Conservation (phyloP, 169 alveolate species). For the Cystoisospora suis region DNA sequence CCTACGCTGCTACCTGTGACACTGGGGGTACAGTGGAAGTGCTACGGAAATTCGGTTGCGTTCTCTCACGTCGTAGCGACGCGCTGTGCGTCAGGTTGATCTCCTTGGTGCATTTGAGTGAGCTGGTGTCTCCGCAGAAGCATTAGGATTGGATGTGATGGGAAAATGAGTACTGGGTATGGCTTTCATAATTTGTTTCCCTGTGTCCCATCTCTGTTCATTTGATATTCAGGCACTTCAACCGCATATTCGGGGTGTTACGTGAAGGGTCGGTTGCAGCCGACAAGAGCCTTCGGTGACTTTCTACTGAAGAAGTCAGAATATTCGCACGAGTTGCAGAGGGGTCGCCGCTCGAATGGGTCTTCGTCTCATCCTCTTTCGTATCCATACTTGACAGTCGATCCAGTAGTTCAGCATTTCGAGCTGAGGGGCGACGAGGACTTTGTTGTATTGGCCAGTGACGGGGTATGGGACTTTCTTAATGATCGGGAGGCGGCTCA, state of each 20-base stretch:
- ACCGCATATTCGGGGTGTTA: conserved; percentile 60
- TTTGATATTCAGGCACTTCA: background rate
- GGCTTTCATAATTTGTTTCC: too few species aligned
- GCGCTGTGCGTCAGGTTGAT: too few species aligned
- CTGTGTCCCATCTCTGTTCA: too few species aligned
- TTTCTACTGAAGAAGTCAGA: conserved; percentile 67
- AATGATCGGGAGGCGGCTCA: conserved; percentile 64
- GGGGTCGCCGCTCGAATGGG: conserved; percentile 52
- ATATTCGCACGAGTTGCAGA: conserved; percentile 59
- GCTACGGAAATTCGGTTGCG: too few species aligned
- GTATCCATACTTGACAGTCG: conserved; percentile 73
- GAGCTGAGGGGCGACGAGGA: conserved; percentile 63
- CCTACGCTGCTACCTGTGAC: background rate
- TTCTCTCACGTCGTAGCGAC: too few species aligned
- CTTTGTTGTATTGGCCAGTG: conserved; percentile 71
- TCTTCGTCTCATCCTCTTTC: conserved; percentile 33
- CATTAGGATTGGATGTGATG: too few species aligned
- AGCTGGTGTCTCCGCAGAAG: too few species aligned
- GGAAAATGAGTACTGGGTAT: too few species aligned
- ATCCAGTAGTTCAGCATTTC: conserved; percentile 64
- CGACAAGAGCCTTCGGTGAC: conserved; percentile 78
- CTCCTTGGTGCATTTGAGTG: too few species aligned
- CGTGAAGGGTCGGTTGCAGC: conserved; percentile 80
- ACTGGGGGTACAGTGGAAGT: too few species aligned
- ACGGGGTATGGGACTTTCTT: conserved; percentile 76